Evolutionary conservation across 2,329 filamentous ascomycete genomes (phyloP), one percentile per base, ranked within the genome.

Genomic region (Neonectria ditissima): DNA sequence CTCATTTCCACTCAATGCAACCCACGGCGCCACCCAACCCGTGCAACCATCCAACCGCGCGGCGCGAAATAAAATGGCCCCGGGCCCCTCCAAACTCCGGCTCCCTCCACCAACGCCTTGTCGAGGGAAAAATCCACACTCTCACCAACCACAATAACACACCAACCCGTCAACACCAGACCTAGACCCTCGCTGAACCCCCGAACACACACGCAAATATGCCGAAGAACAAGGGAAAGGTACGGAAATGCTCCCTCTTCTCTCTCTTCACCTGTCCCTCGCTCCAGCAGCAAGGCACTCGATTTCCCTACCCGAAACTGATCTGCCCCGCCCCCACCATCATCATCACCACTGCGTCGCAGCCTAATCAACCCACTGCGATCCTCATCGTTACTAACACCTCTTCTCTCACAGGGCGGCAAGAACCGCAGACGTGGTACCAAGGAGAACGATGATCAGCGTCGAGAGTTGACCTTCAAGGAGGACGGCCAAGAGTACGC

Each of bases 201-300:
- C 53, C 58, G 60, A 60, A 62, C 39, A 58, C 50, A 59, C 44
- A 55, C 47, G 68, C 63, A 77, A 90, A 82, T 67, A 97, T 97
- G 94, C 94, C 94, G 78, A 97, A 97, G 93, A 97, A 97, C 82
- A 97, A 97, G 91, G 94, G 94, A 94, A 97, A 97, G 86, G 94
- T 97, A 86, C 79, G 87, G 47, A 45, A 18, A 14, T 60, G 41
- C 16, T 16, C 16, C 50, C 28, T 61, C 55, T 44, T 55, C 37
- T 45, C 14, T 30, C 34, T 13, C 30, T 26, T 22, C 24, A 39
- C 47, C 22, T 47, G 8, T 22, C 24, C 34, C 44, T 26, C 50
- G 41, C 13, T 44, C 54, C 48, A 47, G 65, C 65, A 47, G 65
- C 65, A 55, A 43, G 30, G 39, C 59, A 32, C 37, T 18, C 64